A percentile compares a stretch with the other conserved stretches of the same genome.
phyloP scores from a whole-genome alignment of 2,329 filamentous ascomycete species.

The Claviceps cyperi region DNA sequence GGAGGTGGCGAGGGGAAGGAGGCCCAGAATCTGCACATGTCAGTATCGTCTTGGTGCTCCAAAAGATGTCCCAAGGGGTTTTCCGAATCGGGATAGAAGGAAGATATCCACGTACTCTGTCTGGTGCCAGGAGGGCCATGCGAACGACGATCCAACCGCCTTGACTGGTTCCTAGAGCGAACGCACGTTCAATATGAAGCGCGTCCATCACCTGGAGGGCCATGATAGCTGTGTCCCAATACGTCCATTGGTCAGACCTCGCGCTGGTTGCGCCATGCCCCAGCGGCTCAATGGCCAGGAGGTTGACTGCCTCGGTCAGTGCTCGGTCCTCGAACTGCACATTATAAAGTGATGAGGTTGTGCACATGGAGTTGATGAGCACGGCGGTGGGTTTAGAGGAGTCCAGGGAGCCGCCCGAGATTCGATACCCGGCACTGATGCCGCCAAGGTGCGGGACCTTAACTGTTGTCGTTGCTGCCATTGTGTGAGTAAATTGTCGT shows the following conservation, averaged over 20 bases:
- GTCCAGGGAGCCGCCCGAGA: conserved; percentile 29
- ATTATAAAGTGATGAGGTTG: conserved; percentile 30
- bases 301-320: conserved; percentile 28
- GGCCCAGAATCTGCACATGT: conserved; percentile 26
- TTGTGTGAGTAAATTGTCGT: conserved; percentile 6
- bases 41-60: neutral
- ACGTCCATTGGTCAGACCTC: conserved; percentile 34
- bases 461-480: conserved; percentile 28
- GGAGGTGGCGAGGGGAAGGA: conserved; percentile 34
- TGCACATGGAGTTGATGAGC: conserved; percentile 38
- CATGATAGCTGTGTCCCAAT: conserved; percentile 41
- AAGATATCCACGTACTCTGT: conserved; percentile 21
- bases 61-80: neutral
- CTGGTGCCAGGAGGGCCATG: conserved; percentile 36
- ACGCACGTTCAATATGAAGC: conserved; percentile 31
- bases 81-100: neutral
- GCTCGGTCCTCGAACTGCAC: conserved; percentile 26
- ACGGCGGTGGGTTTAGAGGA: conserved; percentile 34
- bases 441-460: conserved; percentile 32
- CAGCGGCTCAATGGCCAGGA: conserved; percentile 37
- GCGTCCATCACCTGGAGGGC: conserved; percentile 40
- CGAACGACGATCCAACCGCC: conserved; percentile 36
- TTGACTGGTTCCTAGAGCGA: conserved; percentile 36
- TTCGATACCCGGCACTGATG: conserved; percentile 30
- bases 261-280: conserved; percentile 34